phyloP scores from a whole-genome alignment of 345 rosid genomes.

The Ailanthus altissimus region DNA sequence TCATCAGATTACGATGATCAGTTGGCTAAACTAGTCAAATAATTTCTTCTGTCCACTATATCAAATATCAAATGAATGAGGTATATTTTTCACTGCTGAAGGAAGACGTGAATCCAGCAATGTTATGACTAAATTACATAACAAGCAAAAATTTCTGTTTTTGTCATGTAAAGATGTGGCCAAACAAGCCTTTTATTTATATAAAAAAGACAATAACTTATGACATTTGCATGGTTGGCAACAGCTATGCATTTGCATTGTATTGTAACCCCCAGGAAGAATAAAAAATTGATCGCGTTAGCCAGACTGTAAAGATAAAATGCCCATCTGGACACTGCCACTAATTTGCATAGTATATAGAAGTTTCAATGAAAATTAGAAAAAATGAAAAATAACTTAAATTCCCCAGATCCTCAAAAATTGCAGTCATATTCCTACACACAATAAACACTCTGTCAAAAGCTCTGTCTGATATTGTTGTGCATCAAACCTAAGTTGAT shows the following conservation, averaged over 20 bases:
- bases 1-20: too few species aligned
- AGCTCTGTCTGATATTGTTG: too few species aligned
- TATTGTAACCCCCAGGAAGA: not conserved
- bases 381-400: too few species aligned
- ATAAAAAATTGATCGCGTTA: not conserved
- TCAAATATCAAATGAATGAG: not conserved
- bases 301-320: slow-evolving; percentile 20
- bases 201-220: not conserved
- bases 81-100: not conserved
- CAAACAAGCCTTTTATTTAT: not conserved
- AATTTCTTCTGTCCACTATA: not conserved
- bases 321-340: not conserved
- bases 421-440: too few species aligned
- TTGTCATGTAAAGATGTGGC: not conserved
- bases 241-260: not conserved
- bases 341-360: not conserved
- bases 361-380: not conserved
- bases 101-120: not conserved
- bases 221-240: slow-evolving; percentile 11
- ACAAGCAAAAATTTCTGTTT: not conserved
- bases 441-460: too few species aligned
- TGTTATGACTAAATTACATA: not conserved
- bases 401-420: too few species aligned
- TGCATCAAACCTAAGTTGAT: too few species aligned
- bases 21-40: not conserved